phyloP scores from a whole-genome alignment of 1,139 yeast genomes.

The Lodderomyces margitis region DNA sequence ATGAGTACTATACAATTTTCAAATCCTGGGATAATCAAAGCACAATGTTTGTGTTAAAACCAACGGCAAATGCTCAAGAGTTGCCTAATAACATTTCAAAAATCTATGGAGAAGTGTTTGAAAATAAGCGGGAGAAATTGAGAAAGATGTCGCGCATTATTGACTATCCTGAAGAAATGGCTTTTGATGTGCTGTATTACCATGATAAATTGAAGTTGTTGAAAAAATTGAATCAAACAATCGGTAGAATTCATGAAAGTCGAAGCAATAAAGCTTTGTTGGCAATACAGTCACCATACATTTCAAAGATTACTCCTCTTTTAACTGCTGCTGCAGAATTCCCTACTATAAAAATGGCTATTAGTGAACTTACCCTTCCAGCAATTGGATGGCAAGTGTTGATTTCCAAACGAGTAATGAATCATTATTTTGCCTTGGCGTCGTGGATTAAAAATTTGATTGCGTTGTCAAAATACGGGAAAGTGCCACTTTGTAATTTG shows the following conservation, averaged over 20 bases:
- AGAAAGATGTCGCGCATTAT: slow-evolving; percentile 44
- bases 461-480: slow-evolving; percentile 66
- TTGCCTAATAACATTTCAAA: slow-evolving; percentile 54
- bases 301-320: slow-evolving; percentile 41
- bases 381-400: slow-evolving; percentile 85
- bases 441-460: slow-evolving; percentile 71
- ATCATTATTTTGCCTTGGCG: slow-evolving; percentile 72
- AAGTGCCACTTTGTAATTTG: slow-evolving; percentile 83
- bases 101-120: slow-evolving; percentile 53
- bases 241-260: slow-evolving; percentile 63
- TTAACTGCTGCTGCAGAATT: slow-evolving; percentile 51
- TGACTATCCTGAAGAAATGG: slow-evolving; percentile 49
- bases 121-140: slow-evolving; percentile 46
- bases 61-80: slow-evolving; percentile 66
- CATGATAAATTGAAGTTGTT: slow-evolving; percentile 48
- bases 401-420: slow-evolving; percentile 64
- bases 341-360: slow-evolving; percentile 64
- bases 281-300: slow-evolving; percentile 71
- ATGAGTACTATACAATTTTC: slow-evolving; percentile 70
- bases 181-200: slow-evolving; percentile 53
- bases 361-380: slow-evolving; percentile 59
- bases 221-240: slow-evolving; percentile 51
- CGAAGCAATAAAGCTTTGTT: slow-evolving; percentile 66
- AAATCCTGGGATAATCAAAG: slow-evolving; percentile 62
- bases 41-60: slow-evolving; percentile 62